Evolutionary conservation across 1,284 basidiomycete genomes (phyloP), one percentile per base, ranked within the genome.

Genomic region (Chiua sp.): DNA sequence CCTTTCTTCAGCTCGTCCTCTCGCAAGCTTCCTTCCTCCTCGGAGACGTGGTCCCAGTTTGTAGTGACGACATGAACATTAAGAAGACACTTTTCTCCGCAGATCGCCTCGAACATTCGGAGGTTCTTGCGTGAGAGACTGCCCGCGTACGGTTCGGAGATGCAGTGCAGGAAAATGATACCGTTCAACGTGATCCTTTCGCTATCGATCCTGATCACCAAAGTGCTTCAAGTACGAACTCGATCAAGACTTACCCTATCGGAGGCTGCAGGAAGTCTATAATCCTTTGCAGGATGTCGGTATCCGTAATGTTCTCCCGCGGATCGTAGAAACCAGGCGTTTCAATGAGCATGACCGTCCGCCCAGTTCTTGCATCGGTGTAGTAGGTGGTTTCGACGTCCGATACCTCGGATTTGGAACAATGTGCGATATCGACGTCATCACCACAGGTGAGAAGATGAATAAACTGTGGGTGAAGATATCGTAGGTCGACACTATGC

Each of bases 101-200:
- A 83, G n/a, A 83, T 69, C 56, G 75, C 72, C 26, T 77, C 65
- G 67, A 82, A 80, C 68, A 81, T 75, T 39, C 68, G 68, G 57
- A 82, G 79, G 64, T 78, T 82, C 32, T 78, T 75, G 16, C 72
- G 67, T 20, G 79, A 78, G 49, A 77, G 75, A 12, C 80, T 79
- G 15, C 77, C 78, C 54, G 83, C 72, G 15, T 79, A 72, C 63
- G 73, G 70, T 63, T 82, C 81, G 30, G 78, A 75, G 28, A 59
- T 57, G 15, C 53, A 48, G 12, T 59, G 57, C 39, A 51, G 28
- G 7, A 46, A 56, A 11, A 84, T 74, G 53, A 84, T 69, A 0
- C 82, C 81, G 61, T 68, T 54, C 65, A 66, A 47, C 33, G 52
- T 66, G 4, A 47, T 37, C 16, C 32, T 12, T 39, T 59, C 47